These are phyloP conservation scores for Pythium plurisporium DNA, from an alignment of 352 stramenopile species.

Conservation along the genomic window DNA sequence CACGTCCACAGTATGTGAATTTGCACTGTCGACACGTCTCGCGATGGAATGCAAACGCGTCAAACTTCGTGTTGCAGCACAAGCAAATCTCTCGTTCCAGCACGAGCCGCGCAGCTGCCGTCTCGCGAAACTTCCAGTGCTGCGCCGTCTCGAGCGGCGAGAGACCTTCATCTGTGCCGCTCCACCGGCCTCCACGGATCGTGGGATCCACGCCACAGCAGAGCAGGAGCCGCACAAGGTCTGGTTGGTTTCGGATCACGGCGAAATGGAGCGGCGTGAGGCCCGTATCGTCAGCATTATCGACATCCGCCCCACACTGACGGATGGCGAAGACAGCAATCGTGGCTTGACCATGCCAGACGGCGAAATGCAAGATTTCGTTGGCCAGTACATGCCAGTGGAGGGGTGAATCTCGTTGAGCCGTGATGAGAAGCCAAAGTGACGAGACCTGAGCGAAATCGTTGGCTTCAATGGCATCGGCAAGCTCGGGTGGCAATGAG, in stretches of 20 bases:
- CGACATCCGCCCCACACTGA: conserved; percentile 53
- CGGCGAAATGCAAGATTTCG: conserved; percentile 73
- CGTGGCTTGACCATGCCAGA: conserved; percentile 58
- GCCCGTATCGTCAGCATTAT: conserved; percentile 62
- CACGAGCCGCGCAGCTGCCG: conserved; percentile 54
- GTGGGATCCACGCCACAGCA: conserved; percentile 38
- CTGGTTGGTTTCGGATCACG: conserved; percentile 71
- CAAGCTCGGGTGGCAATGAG: conserved; percentile 53
- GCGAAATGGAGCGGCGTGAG: conserved; percentile 78
- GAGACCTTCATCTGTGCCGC: conserved; percentile 27
- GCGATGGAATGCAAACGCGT: conserved; percentile 48
- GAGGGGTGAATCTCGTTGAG: conserved; percentile 8
- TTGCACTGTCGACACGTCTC: conserved; percentile 47
- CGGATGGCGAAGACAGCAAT: conserved; percentile 67
- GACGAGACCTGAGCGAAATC: conserved; percentile 34
- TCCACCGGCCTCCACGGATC: conserved; percentile 32
- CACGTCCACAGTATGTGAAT: conserved; percentile 53
- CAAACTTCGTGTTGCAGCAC: conserved; percentile 74
- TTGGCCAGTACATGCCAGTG: conserved; percentile 54
- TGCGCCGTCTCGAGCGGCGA: conserved; percentile 54
- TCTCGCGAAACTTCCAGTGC: conserved; percentile 67
- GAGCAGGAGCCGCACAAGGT: conserved; percentile 67
- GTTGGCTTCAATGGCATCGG: conserved; percentile 32
- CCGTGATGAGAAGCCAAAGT: conserved; percentile 47
- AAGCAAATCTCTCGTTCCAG: conserved; percentile 72